A percentile compares a stretch with the other conserved stretches of the same genome.
phyloP scores from a whole-genome alignment of 2,329 filamentous ascomycete genomes.

The Ophiostoma angusticollis region DNA sequence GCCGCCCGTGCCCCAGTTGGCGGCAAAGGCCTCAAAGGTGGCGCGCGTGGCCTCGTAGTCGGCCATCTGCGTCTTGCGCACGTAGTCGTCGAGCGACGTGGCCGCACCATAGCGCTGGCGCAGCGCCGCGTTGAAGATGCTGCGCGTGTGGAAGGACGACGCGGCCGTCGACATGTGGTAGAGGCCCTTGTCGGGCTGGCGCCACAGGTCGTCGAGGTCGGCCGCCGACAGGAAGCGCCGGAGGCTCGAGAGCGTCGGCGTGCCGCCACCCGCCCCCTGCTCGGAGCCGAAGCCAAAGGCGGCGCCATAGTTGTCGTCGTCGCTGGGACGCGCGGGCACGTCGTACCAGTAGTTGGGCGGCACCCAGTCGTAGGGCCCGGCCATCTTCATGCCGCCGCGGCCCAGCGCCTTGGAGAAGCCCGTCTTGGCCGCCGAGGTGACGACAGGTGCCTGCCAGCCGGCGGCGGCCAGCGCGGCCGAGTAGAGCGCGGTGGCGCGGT shows the following conservation, averaged over 20 bases:
- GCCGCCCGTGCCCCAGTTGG: conserved; percentile 31
- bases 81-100: conserved; percentile 40
- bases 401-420: conserved; percentile 39
- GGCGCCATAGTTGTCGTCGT: conserved; percentile 32
- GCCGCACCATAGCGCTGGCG: conserved; percentile 40
- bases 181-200: conserved; percentile 33
- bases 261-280: conserved; percentile 48
- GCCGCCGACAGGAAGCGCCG: conserved; percentile 35
- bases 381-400: conserved; percentile 51
- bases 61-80: conserved; percentile 46
- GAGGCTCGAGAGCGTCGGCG: conserved; percentile 42
- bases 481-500: conserved; percentile 41
- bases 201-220: conserved; percentile 46
- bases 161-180: conserved; percentile 48
- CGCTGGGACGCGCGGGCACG: conserved; percentile 18
- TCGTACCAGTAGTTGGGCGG: conserved; percentile 53
- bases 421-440: conserved; percentile 43
- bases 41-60: conserved; percentile 52
- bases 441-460: conserved; percentile 44
- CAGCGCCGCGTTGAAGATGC: conserved; percentile 45
- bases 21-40: conserved; percentile 43
- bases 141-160: conserved; percentile 41
- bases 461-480: conserved; percentile 33
- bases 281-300: conserved; percentile 54
- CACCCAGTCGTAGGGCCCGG: conserved; percentile 54